Base-by-base conservation (phyloP, 768 basidiomycete genomes). In the Psilocybe tampanensis region DNA sequence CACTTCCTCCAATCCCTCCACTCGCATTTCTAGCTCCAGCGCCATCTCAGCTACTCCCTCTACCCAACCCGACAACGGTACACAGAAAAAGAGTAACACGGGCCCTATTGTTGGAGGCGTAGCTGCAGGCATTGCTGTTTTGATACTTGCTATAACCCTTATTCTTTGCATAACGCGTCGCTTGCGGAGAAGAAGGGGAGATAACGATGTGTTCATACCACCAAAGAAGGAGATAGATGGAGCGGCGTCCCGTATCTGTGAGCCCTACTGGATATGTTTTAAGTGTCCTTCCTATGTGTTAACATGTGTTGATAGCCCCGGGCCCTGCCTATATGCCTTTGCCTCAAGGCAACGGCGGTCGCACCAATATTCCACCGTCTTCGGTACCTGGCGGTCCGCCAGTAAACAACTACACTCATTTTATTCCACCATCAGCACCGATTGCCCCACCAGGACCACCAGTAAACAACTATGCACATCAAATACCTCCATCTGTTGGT, bases 141-240 rank as follows among this genome's bases (percentile, higher is more conserved):
- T 55, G 8, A 8, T 45, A 15, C 33, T 47, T 13, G 11, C 36
- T n/a, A 3, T 52, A 3, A 23, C 41, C 7, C 34, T 47, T 51
- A 15, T 41, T 17, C 8, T 55, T 13, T 23, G 33, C 45, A 22
- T 53, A n/a, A 12, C 44, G 19, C 42, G 33, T 23, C 44, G 54
- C 2, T 44, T 29, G 13, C 43, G 34, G 6, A 55, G 44, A 47
- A 22, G 17, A 17, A 21, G 11, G 8, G 13, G 21, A 18, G 33
- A 47, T 12, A n/a, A 36, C 11, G 19, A 11, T n/a, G 15, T 23
- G 5, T 29, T 21, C 29, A 47, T 21, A 39, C 45, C 21, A 11
- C 54, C 44, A 15, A 55, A 55, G 45, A 44, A 26, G 5, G 54
- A 55, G 45, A 36, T 47, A 34, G 44, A 55, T 55, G 44, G 33